Evolutionary conservation across 2,329 filamentous ascomycete genomes (phyloP).

Genomic region (Helotiales sp.): DNA sequence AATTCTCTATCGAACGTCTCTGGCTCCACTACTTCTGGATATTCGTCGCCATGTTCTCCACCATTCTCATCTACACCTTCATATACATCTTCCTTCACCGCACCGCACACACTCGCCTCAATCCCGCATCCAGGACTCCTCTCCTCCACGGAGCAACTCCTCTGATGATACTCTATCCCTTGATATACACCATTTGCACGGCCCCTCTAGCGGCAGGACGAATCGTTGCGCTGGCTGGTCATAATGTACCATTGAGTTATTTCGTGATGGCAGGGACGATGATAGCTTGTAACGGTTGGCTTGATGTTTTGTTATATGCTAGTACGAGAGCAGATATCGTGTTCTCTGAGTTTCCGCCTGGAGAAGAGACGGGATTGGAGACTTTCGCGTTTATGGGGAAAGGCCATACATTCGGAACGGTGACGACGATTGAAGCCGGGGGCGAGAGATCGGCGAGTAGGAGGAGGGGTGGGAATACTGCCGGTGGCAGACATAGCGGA

Average conservation of each 20-base stretch:
- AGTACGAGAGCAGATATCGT: constrained; percentile 54
- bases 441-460: background rate
- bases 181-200: constrained; percentile 70
- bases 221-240: constrained; percentile 61
- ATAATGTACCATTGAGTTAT: constrained; percentile 50
- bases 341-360: constrained; percentile 44
- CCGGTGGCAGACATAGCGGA: background rate
- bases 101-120: background rate
- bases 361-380: constrained; percentile 48
- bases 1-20: constrained; percentile 55
- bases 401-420: constrained; percentile 15
- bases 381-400: constrained; percentile 45
- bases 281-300: constrained; percentile 56
- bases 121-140: background rate
- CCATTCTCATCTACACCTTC: constrained; percentile 47
- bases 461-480: background rate
- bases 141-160: constrained; percentile 26
- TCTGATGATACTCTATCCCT: constrained; percentile 66
- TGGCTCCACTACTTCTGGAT: constrained; percentile 67
- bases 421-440: constrained; percentile 7
- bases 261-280: constrained; percentile 61
- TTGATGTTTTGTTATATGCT: constrained; percentile 55
- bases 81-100: constrained; percentile 30
- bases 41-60: constrained; percentile 51
- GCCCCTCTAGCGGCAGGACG: constrained; percentile 64